Percentiles rank a stretch among this genome's conserved stretches.
Evolutionary conservation across 1,284 basidiomycete species (phyloP).

Genomic region (Fomitopsis betulina): DNA sequence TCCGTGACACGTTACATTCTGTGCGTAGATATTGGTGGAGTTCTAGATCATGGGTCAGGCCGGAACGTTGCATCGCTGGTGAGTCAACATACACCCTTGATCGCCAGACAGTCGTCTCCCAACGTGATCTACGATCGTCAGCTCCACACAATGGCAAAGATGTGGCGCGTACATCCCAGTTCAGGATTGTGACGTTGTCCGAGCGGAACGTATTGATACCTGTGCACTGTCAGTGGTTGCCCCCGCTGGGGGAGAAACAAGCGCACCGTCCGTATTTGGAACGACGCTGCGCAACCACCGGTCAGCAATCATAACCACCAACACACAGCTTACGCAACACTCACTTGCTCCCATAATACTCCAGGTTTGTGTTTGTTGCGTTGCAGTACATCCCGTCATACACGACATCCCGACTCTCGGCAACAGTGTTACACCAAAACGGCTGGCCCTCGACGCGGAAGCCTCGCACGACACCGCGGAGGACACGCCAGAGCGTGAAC

Average conservation of each 20-base stretch:
- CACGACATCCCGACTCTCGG: constrained; percentile 46
- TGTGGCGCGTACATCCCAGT: constrained; percentile 39
- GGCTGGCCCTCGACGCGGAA: constrained; percentile 58
- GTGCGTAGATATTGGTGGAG: constrained; percentile 47
- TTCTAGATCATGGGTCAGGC: constrained; percentile 35
- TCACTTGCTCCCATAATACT: constrained; percentile 44
- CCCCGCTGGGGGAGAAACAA: not conserved
- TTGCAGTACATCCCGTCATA: constrained; percentile 63
- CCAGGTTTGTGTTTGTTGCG: constrained; percentile 55
- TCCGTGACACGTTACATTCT: constrained; percentile 52
- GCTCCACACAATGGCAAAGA: not conserved
- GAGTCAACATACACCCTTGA: constrained; percentile 46
- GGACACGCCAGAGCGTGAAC: constrained; percentile 49
- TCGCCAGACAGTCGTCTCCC: constrained; percentile 62
- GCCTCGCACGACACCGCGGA: constrained; percentile 42
- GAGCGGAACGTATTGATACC: constrained; percentile 60
- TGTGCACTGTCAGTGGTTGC: constrained; percentile 14
- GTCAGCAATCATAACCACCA: not conserved
- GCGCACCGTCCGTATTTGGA: constrained; percentile 57
- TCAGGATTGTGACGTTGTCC: constrained; percentile 43
- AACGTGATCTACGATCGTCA: constrained; percentile 36
- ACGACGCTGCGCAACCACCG: constrained; percentile 38
- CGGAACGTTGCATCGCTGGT: not conserved
- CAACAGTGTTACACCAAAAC: constrained; percentile 63
- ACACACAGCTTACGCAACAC: constrained; percentile 17